phyloP scores from a whole-genome alignment of 2,329 filamentous ascomycete species.

The Berkeleyomyces basicola region DNA sequence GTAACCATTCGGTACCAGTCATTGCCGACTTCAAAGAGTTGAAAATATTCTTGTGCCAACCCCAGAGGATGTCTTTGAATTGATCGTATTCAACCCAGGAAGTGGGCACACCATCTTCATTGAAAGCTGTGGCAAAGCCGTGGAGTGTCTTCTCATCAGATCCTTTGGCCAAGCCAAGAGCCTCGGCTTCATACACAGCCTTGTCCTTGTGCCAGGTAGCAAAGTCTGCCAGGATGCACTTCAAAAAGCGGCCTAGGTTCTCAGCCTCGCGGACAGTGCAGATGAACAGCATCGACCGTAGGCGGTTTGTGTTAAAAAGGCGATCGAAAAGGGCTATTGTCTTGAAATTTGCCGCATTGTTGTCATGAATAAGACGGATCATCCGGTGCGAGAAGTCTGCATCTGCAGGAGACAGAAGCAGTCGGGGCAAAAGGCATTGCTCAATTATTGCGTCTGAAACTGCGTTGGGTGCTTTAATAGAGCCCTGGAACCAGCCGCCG shows the following conservation, averaged over 20 bases:
- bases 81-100: constrained; percentile 67
- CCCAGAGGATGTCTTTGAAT: constrained; percentile 70
- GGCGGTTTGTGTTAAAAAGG: constrained; percentile 66
- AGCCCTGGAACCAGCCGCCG: constrained; percentile 55
- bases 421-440: constrained; percentile 78
- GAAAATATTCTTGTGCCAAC: constrained; percentile 77
- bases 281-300: constrained; percentile 71
- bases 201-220: constrained; percentile 71
- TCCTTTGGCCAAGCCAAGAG: constrained; percentile 30
- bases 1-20: constrained; percentile 80
- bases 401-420: constrained; percentile 70
- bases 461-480: constrained; percentile 30
- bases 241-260: constrained; percentile 81
- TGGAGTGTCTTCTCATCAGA: constrained; percentile 39
- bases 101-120: constrained; percentile 41
- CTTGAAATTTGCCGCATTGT: constrained; percentile 71
- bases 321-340: constrained; percentile 70
- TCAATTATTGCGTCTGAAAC: constrained; percentile 70
- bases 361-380: constrained; percentile 72
- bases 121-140: constrained; percentile 63
- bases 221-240: constrained; percentile 64
- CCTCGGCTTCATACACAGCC: constrained; percentile 61
- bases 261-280: constrained; percentile 84
- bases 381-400: constrained; percentile 79
- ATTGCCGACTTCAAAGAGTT: constrained; percentile 69